Percentiles rank a stretch among this genome's conserved stretches.
Conservation (phyloP, 192 early-diverging fungal species). For the Backusella sp. region DNA sequence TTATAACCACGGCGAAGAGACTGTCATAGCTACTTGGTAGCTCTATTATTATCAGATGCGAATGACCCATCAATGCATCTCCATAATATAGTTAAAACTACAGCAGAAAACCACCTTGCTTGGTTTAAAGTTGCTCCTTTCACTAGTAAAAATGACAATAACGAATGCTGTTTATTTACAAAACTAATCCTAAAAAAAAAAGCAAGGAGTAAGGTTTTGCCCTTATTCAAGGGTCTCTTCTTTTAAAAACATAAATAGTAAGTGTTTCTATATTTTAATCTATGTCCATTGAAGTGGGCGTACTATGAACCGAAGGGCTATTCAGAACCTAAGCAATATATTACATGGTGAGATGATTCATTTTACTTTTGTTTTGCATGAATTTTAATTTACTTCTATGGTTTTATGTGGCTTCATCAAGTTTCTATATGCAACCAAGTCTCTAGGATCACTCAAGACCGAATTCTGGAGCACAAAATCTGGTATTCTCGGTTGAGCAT, state of each 20-base stretch:
- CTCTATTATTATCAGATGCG: too few species aligned
- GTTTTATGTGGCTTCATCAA: background rate
- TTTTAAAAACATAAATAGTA: background rate
- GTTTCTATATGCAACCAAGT: background rate
- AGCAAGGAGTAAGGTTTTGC: too few species aligned
- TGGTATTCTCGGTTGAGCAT: conserved; percentile 25
- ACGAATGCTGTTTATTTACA: too few species aligned
- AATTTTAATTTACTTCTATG: background rate
- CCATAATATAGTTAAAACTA: too few species aligned
- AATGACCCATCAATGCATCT: too few species aligned
- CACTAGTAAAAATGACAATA: too few species aligned
- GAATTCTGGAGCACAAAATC: conserved; percentile 30
- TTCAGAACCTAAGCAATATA: background rate
- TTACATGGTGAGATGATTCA: background rate
- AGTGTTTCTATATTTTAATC: background rate
- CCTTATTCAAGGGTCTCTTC: background rate
- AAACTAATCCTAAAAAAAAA: too few species aligned
- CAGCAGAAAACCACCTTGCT: too few species aligned
- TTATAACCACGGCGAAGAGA: too few species aligned
- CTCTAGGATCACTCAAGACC: background rate
- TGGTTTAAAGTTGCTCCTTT: too few species aligned
- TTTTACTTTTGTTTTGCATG: background rate
- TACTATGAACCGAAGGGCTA: background rate
- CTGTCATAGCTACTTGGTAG: too few species aligned
- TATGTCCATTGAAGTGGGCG: background rate